Conservation (phyloP, 805 yeast species). For the Candida palmyrensis region DNA sequence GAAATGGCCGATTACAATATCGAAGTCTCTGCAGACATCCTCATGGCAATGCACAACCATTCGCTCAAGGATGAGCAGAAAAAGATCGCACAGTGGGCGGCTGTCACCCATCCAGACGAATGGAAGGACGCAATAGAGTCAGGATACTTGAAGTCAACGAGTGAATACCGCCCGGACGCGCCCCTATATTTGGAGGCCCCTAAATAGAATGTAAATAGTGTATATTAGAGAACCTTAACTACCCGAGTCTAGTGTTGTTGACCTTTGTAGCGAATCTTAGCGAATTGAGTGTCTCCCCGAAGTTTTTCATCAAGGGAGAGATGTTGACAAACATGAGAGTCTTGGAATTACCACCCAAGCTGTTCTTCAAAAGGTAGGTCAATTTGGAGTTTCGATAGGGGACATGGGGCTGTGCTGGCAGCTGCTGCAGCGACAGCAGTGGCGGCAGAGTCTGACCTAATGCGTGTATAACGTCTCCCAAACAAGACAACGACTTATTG, state of each 20-base stretch:
- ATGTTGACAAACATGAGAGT: constrained; percentile 91
- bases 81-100: constrained; percentile 31
- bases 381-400: constrained; percentile 71
- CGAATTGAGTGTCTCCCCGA: constrained; percentile 77
- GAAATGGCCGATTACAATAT: constrained; percentile 45
- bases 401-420: too few species aligned
- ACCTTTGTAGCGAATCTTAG: constrained; percentile 86
- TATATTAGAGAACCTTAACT: not conserved
- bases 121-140: constrained; percentile 24
- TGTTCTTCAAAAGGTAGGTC: constrained; percentile 79
- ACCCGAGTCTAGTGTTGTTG: constrained; percentile 42
- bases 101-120: constrained; percentile 14
- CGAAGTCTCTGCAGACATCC: constrained; percentile 37
- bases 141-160: constrained; percentile 22
- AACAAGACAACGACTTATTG: constrained; percentile 78
- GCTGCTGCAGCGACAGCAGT: constrained; percentile 17
- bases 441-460: constrained; percentile 38
- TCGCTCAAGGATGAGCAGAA: constrained; percentile 29
- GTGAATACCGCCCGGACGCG: constrained; percentile 24
- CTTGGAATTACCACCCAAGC: constrained; percentile 80
- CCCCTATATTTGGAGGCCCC: constrained; percentile 1
- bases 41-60: constrained; percentile 45
- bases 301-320: constrained; percentile 58
- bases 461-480: constrained; percentile 85
- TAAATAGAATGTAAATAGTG: not conserved